Percentiles rank a stretch among this genome's conserved stretches.
phyloP scores from a whole-genome alignment of 805 yeast species.

The Ogataea glucozyma region DNA sequence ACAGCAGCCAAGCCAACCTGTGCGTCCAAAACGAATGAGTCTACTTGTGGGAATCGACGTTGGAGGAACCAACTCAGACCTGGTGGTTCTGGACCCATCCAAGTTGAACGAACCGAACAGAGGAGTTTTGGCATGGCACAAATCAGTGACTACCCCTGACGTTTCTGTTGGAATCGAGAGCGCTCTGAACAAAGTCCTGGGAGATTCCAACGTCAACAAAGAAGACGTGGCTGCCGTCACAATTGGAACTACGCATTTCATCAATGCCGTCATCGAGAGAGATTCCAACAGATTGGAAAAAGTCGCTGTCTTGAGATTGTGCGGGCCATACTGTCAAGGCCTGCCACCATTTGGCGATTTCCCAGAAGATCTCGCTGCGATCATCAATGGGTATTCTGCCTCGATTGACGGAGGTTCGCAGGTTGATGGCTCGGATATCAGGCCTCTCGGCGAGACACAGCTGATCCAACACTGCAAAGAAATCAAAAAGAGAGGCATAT shows the following conservation, averaged over 20 bases:
- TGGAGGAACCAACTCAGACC: constrained; percentile 52
- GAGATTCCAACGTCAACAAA: constrained; percentile 15
- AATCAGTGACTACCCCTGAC: constrained; percentile 43
- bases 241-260: constrained; percentile 51
- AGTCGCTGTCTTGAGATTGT: constrained; percentile 45
- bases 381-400: constrained; percentile 37
- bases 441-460: constrained; percentile 31
- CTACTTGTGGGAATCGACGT: constrained; percentile 47
- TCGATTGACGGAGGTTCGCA: constrained; percentile 41
- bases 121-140: constrained; percentile 42
- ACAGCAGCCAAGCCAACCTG: neutral
- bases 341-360: constrained; percentile 45
- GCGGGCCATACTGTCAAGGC: constrained; percentile 42
- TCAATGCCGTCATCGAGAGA: constrained; percentile 48
- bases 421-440: constrained; percentile 41
- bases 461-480: constrained; percentile 17
- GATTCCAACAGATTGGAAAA: constrained; percentile 41
- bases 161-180: constrained; percentile 42
- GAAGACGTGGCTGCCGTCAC: constrained; percentile 41
- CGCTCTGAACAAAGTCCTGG: constrained; percentile 37
- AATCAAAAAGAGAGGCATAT: constrained; percentile 36
- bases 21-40: too few relatives aligned
- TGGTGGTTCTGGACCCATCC: constrained; percentile 43
- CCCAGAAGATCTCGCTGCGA: constrained; percentile 38
- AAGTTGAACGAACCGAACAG: constrained; percentile 21